These are phyloP conservation scores for Colletotrichum destructivum DNA, from an alignment of 2,329 filamentous ascomycete genomes.

Conservation along the genomic window DNA sequence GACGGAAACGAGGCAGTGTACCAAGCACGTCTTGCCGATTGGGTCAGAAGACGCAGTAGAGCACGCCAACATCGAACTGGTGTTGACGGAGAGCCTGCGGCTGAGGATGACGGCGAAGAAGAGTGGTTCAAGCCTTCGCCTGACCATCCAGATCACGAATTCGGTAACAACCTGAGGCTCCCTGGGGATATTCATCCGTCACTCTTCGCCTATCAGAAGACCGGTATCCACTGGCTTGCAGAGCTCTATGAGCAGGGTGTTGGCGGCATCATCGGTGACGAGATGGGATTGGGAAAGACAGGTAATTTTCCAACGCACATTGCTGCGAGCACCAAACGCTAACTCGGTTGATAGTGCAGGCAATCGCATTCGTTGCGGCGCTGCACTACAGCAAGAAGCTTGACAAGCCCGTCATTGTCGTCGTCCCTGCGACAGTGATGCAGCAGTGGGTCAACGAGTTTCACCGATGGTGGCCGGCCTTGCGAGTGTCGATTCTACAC, in stretches of 20 bases:
- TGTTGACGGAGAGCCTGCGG: constrained; percentile 53
- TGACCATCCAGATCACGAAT: constrained; percentile 80
- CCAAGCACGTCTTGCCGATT: constrained; percentile 80
- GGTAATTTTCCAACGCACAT: constrained; percentile 42
- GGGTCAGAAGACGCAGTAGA: constrained; percentile 72
- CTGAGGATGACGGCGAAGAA: constrained; percentile 62
- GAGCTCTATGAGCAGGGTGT: constrained; percentile 92
- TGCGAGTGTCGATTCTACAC: constrained; percentile 94
- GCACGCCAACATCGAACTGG: constrained; percentile 55
- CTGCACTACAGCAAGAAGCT: constrained; percentile 93
- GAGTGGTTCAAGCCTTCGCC: constrained; percentile 93
- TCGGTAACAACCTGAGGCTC: constrained; percentile 83
- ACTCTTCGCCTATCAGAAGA: constrained; percentile 97
- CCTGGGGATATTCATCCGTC: constrained; percentile 95
- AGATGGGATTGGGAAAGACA: constrained; percentile 99
- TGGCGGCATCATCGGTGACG: constrained; percentile 95
- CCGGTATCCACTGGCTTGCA: constrained; percentile 95
- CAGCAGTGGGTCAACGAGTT: constrained; percentile 99
- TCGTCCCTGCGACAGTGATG: constrained; percentile 94
- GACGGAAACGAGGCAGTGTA: constrained; percentile 92
- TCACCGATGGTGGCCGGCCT: constrained; percentile 99
- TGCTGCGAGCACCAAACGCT: constrained; percentile 7
- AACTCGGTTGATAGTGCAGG: constrained; percentile 59
- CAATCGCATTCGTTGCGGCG: constrained; percentile 86
- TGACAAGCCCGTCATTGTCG: constrained; percentile 87